Base-by-base conservation (phyloP, 1,284 basidiomycete genomes). In the Fomitopsis pinicola region DNA sequence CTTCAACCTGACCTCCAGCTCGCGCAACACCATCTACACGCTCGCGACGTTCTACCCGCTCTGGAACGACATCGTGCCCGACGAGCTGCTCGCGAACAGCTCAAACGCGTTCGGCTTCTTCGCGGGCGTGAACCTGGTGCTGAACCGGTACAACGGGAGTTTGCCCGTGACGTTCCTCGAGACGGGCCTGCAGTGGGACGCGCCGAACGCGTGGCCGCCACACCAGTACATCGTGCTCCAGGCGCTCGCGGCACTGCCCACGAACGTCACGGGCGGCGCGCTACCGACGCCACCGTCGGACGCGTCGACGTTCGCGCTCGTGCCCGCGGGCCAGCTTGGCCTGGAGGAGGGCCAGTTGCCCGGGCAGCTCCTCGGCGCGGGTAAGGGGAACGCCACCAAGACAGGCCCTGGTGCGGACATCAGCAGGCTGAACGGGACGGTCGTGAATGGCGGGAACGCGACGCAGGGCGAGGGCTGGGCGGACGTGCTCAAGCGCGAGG, bases 71-170 rank as follows among this genome's bases (percentile, higher is more conserved):
- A 94, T 97, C 69, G 79, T 94, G 55, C 95, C 95, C 0, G 70
- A 82, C 17, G 89, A 91, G 65, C 69, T 97, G 10, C 72, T 84
- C 17, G 70, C 75, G 28, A 87, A 85, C 67, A 71, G 78, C 55
- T 72, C 77, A 33, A 84, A 85, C 17, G 92, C 92, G 0, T 89
- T 95, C 64, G 80, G 82, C 3, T 83, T 85, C 58, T 94, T 95
- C 70, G 78, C 90, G 1, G 81, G 88, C 0, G 71, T 94, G 30
- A 88, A 94, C 69, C 79, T 91, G 77, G 85, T 93, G 2, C 71
- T 96, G 68, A 90, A 90, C 69, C 84, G 86, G 58, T 97, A 93
- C 72, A 94, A 95, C 66, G 94, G 94, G 22, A 89, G 90, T 0
- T 82, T 83, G 74, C 94, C 85, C 0, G 77, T 85, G 4, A 91